Evolutionary conservation across 1,139 yeast species (phyloP).

Genomic region (Pneumocystis carinii): DNA sequence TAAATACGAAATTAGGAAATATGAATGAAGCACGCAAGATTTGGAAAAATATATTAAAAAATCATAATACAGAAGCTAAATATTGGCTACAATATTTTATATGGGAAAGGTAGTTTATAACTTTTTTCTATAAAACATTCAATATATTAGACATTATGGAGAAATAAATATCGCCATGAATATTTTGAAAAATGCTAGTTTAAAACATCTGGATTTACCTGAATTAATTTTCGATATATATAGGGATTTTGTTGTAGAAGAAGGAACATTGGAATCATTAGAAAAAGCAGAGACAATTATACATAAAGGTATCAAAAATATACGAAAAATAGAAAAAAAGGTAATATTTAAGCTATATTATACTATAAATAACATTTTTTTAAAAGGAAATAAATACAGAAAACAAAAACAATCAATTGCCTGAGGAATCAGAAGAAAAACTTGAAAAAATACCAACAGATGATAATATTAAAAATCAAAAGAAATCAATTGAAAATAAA

Average conservation of each 20-base stretch:
- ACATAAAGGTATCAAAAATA: constrained; percentile 3
- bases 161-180: constrained; percentile 9
- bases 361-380: not conserved
- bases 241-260: constrained; percentile 28
- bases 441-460: constrained; percentile 10
- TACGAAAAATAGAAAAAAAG: not conserved
- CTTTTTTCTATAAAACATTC: constrained; percentile 3
- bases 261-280: constrained; percentile 24
- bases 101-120: constrained; percentile 27
- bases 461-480: constrained; percentile 7
- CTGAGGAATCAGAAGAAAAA: constrained; percentile 10
- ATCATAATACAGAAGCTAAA: constrained; percentile 28
- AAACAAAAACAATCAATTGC: not conserved
- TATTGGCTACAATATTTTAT: constrained; percentile 36
- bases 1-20: constrained; percentile 8
- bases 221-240: constrained; percentile 37
- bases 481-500: constrained; percentile 5
- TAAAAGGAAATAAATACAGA: not conserved
- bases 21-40: constrained; percentile 21
- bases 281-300: constrained; percentile 18
- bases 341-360: not conserved
- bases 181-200: constrained; percentile 26
- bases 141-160: not conserved
- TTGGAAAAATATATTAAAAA: constrained; percentile 23
- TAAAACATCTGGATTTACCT: constrained; percentile 34